Conservation (phyloP, 2,329 filamentous ascomycete species). For the Boeremia lycopersici region DNA sequence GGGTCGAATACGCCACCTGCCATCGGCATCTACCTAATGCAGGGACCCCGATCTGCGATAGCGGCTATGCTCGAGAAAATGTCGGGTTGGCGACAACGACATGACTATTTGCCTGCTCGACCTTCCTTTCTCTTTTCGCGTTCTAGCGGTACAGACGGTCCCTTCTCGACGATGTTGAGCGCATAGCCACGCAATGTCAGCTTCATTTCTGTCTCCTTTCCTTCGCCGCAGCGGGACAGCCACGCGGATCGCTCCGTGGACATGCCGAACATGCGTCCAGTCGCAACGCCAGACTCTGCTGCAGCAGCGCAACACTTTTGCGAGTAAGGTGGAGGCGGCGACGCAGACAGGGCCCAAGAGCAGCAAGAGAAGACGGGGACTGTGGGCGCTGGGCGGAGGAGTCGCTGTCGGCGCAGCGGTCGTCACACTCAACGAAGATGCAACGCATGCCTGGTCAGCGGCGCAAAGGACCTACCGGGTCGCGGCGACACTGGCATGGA, state of each 20-base stretch:
- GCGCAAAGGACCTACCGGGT: constrained; percentile 81
- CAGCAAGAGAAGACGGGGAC: constrained; percentile 34
- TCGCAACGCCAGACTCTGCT: constrained; percentile 27
- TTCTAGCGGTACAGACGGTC: background rate
- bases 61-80: constrained; percentile 12
- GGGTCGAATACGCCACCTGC: background rate
- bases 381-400: constrained; percentile 36
- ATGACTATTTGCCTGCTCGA: background rate
- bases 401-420: constrained; percentile 49
- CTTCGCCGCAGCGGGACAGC: constrained; percentile 23
- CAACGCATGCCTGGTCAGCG: constrained; percentile 76
- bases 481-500: constrained; percentile 72
- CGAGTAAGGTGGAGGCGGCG: constrained; percentile 16
- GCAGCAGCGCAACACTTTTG: constrained; percentile 23
- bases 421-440: constrained; percentile 66
- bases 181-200: constrained; percentile 35
- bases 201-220: constrained; percentile 31
- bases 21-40: background rate
- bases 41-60: constrained; percentile 9
- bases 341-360: constrained; percentile 6
- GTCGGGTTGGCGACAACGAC: constrained; percentile 8
- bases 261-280: constrained; percentile 43
- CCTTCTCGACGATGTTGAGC: background rate
- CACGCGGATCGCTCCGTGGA: constrained; percentile 45
- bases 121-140: background rate